A percentile compares a stretch with the other conserved stretches of the same genome.
phyloP scores from a whole-genome alignment of 768 basidiomycete genomes.

The Gloeopeniophorella convolvens region DNA sequence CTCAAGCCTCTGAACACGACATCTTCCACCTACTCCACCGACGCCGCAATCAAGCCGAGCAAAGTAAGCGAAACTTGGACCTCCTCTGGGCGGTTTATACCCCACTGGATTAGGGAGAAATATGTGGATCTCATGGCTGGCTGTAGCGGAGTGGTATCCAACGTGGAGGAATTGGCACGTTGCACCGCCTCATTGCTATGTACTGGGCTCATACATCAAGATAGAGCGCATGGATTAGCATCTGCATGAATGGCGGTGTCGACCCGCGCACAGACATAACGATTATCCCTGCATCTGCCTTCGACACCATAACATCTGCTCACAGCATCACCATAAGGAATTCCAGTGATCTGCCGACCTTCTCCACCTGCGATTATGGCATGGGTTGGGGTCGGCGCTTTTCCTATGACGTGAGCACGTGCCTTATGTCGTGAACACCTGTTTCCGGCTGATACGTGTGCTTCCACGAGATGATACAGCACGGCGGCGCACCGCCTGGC shows the following conservation, averaged over 20 bases:
- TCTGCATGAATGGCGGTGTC: conserved; percentile 29
- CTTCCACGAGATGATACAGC: background rate
- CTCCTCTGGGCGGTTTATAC: conserved; percentile 27
- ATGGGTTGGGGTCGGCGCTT: conserved; percentile 37
- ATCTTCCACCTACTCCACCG: conserved; percentile 31
- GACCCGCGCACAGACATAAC: conserved; percentile 26
- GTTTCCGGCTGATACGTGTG: no score
- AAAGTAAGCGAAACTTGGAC: conserved; percentile 32
- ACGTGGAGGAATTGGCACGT: conserved; percentile 36
- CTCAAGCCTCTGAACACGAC: conserved; percentile 36
- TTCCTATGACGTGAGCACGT: conserved; percentile 36
- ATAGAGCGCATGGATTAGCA: conserved; percentile 34
- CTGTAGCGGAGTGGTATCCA: conserved; percentile 39
- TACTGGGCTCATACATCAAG: conserved; percentile 22
- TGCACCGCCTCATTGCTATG: background rate
- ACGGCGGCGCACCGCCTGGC: conserved; percentile 1
- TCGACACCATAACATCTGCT: conserved; percentile 29
- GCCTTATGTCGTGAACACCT: no score
- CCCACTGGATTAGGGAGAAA: conserved; percentile 27
- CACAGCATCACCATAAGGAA: conserved; percentile 24
- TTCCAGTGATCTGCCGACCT: background rate
- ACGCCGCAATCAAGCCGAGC: conserved; percentile 28
- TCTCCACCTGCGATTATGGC: conserved; percentile 34
- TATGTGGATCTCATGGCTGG: conserved; percentile 28
- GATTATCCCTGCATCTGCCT: conserved; percentile 29